These are phyloP conservation scores for Pleomassaria siparia DNA, from an alignment of 2,329 filamentous ascomycete species.

Conservation along the genomic window DNA sequence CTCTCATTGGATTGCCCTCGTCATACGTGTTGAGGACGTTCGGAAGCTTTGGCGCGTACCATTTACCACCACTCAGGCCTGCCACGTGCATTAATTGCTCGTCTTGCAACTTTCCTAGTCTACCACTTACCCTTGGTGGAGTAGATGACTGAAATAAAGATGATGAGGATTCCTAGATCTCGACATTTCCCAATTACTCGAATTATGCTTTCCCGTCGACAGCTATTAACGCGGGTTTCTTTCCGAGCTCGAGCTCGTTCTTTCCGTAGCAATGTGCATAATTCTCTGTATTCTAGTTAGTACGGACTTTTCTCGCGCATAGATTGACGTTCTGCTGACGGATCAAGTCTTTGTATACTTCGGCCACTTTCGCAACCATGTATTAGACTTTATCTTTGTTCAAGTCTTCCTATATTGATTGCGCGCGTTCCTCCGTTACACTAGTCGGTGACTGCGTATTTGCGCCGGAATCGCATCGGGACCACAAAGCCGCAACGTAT, in stretches of 20 bases:
- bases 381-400: neutral
- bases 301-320: neutral
- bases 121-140: slow-evolving; percentile 5
- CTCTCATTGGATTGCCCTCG: slow-evolving; percentile 8
- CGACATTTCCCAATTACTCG: slow-evolving; percentile 4
- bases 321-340: neutral
- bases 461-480: neutral
- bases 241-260: slow-evolving; percentile 3
- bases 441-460: neutral
- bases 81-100: neutral
- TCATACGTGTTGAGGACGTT: slow-evolving; percentile 7
- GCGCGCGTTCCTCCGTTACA: neutral
- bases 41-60: slow-evolving; percentile 9
- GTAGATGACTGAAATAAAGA: slow-evolving; percentile 6
- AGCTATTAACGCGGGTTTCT: slow-evolving; percentile 1
- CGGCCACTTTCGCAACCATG: neutral
- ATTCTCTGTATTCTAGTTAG: neutral
- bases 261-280: neutral
- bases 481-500: neutral
- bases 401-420: neutral
- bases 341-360: neutral
- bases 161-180: neutral
- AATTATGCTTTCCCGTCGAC: slow-evolving; percentile 6
- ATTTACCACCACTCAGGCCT: slow-evolving; percentile 8
- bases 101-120: neutral